phyloP scores from a whole-genome alignment of 345 rosid species.

The Moricandia moricandioides region DNA sequence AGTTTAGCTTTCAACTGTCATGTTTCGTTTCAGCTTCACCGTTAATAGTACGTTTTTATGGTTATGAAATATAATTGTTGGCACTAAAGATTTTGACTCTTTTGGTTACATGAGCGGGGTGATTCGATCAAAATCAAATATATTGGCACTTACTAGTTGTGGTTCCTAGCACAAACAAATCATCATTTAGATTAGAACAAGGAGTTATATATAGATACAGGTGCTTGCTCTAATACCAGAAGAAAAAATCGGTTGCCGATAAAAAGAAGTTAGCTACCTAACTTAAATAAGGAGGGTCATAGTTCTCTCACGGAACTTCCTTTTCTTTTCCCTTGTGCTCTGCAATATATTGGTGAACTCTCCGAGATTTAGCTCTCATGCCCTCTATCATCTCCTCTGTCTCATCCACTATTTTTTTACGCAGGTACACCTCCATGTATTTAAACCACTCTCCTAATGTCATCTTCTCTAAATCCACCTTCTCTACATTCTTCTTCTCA shows the following conservation, averaged over 20 bases:
- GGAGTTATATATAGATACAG: neutral
- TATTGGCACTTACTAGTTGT: too few species aligned
- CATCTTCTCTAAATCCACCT: constrained; percentile 46
- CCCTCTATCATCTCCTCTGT: constrained; percentile 61
- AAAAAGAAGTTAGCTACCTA: neutral
- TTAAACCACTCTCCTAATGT: constrained; percentile 66
- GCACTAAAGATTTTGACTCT: neutral
- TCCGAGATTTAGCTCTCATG: neutral
- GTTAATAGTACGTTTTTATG: constrained; percentile 3
- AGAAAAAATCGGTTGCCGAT: neutral
- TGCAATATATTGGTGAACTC: neutral
- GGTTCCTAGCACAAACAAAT: neutral
- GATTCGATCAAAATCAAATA: too few species aligned
- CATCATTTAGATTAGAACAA: neutral
- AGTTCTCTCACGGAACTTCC: neutral
- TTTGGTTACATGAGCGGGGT: neutral
- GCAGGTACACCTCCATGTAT: constrained; percentile 49
- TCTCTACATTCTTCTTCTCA: neutral
- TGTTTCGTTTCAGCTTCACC: constrained; percentile 8
- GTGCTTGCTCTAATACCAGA: neutral
- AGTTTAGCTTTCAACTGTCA: neutral
- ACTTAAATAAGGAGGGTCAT: neutral
- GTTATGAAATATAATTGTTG: constrained; percentile 7
- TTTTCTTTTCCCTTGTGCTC: neutral
- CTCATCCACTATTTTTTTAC: constrained; percentile 48